Base-by-base conservation (phyloP, 306 rosid genomes). In the Vigna angularis region DNA sequence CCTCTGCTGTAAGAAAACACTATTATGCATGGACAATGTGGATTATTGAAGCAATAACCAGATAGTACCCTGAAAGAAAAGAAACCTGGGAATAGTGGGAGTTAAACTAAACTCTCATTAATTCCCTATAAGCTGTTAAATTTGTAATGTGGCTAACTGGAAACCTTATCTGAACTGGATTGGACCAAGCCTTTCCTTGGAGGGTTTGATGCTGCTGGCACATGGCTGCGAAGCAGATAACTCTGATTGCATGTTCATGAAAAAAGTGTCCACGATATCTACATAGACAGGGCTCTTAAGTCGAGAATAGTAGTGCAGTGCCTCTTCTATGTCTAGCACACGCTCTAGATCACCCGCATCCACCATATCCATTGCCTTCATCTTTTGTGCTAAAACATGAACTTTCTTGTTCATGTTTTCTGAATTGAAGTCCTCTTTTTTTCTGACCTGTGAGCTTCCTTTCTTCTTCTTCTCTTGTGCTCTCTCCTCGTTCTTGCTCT, bases 321-420 rank as follows among this genome's bases (percentile, higher is more conserved):
- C 99, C 86, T 93, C 99, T 88, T 95, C 99, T 57, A 95, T 87
- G 74, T 95, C 99, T 84, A 95, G 59, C 30, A 83, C 93, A 58
- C 91, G 91, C 65, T 95, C 98, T 77, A 91, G 80, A 83, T 95
- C 96, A 63, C 87, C 85, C 1, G 83, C 79, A 74, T 91, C 93
- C 71, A 91, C 77, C 96, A 89, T 87, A 78, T 93, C 96, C 84
- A 88, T 70, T 50, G 91, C 93, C 87, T 88, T 91, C 88, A 93
- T 93, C 89, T 88, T 92, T 45, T 91, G 87, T 24, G 85, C 91
- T 38, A 95, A 75, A 14, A 49, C 80, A 40, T 67, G 76, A 66
- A 84, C 81, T 66, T 72, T 79, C 17, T 16, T 73, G 57, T 75
- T 83, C 68, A 0, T 75, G 49, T 79, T 82, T 76, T 70, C 67